Evolutionary conservation across 306 rosid species (phyloP).

Genomic region (barrel medic (Medicago truncatula)): DNA sequence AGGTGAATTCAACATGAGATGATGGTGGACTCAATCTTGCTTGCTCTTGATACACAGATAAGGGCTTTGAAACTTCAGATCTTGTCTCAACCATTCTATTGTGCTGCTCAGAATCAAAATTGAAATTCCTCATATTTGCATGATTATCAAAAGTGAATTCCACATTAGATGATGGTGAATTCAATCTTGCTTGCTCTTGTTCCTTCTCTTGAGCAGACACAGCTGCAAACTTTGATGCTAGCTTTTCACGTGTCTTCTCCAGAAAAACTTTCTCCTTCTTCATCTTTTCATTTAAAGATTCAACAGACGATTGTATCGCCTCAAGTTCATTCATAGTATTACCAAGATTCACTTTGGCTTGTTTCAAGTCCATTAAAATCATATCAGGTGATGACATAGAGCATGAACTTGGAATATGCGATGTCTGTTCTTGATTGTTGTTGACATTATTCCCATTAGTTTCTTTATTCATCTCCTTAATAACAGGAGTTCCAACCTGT

Average conservation of each 20-base stretch:
- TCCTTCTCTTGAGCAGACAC: conserved; percentile 56
- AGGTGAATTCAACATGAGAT: conserved; percentile 40
- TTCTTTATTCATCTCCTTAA: conserved; percentile 68
- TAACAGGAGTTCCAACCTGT: conserved; percentile 56
- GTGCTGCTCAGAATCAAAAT: conserved; percentile 39
- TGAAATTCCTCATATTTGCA: conserved; percentile 45
- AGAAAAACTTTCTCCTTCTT: conserved; percentile 69
- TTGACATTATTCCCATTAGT: conserved; percentile 41
- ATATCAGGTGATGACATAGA: conserved; percentile 67
- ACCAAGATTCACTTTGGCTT: conserved; percentile 86
- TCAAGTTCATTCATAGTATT: conserved; percentile 83
- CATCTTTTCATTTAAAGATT: conserved; percentile 83
- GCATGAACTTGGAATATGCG: conserved; percentile 59
- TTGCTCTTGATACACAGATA: conserved; percentile 42
- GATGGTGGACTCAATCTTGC: conserved; percentile 47
- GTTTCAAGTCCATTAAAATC: conserved; percentile 85
- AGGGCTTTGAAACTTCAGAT: conserved; percentile 52
- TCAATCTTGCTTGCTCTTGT: conserved; percentile 47
- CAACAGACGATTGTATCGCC: conserved; percentile 79
- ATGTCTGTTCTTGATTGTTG: conserved; percentile 52
- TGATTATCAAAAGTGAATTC: conserved; percentile 45
- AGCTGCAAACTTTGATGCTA: conserved; percentile 61
- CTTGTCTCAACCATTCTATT: conserved; percentile 49
- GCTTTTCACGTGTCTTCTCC: conserved; percentile 68
- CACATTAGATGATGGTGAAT: conserved; percentile 41